Percentiles rank a stretch among this genome's conserved stretches.
Conservation (phyloP, 192 early-diverging fungal genomes). For the Coemansia sp. region DNA sequence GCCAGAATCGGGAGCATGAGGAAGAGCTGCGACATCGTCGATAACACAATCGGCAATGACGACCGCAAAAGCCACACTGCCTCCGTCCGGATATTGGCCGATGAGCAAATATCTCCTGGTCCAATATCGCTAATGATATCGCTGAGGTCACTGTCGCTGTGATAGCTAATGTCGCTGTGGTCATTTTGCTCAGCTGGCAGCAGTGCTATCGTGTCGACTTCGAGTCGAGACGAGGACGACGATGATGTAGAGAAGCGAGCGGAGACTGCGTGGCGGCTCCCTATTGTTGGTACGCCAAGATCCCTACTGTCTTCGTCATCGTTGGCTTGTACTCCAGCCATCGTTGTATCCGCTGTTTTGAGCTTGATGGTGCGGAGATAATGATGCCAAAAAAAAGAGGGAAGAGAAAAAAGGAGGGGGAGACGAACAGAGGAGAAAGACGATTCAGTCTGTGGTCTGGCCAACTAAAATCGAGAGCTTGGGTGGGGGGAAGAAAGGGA, state of each 20-base stretch:
- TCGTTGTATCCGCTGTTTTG: not conserved
- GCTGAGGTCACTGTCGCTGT: slow-evolving; percentile 15
- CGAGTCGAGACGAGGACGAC: not conserved
- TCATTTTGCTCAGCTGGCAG: not conserved
- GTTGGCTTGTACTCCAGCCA: slow-evolving; percentile 5
- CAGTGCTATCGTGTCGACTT: not conserved
- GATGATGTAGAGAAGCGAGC: not conserved
- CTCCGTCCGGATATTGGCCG: slow-evolving; percentile 21
- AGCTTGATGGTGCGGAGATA: not conserved
- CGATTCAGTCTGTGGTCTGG: not conserved
- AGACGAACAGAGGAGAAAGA: not conserved
- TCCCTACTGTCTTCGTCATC: not conserved
- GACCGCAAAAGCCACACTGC: slow-evolving; percentile 19
- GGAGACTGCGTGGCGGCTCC: not conserved
- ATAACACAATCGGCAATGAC: slow-evolving; percentile 44
- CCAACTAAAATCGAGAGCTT: not conserved
- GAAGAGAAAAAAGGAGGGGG: not conserved
- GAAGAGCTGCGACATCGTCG: slow-evolving; percentile 39
- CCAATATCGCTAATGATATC: slow-evolving; percentile 6
- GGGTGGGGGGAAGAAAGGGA: not conserved
- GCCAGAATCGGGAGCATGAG: slow-evolving; percentile 44
- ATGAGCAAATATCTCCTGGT: slow-evolving; percentile 6
- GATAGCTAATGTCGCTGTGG: slow-evolving; percentile 3
- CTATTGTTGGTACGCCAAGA: not conserved
- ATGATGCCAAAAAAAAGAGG: not conserved